Conservation (phyloP, 495 filamentous ascomycete genomes). For the Durotheca rogersii region DNA sequence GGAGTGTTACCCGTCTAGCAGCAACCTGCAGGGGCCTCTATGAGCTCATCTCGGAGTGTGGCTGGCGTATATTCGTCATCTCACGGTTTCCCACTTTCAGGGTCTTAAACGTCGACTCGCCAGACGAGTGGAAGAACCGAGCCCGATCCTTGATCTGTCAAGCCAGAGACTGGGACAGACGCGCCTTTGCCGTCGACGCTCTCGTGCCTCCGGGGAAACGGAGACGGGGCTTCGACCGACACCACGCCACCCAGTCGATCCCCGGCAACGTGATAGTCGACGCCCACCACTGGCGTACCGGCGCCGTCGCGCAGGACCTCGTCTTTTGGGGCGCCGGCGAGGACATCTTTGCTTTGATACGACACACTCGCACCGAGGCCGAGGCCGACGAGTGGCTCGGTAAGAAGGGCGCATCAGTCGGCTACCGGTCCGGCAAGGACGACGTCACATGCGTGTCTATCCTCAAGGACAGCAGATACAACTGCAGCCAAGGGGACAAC, state of each 20-base stretch:
- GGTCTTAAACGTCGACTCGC: conserved; percentile 18
- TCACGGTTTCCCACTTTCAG: conserved; percentile 39
- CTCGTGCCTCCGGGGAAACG: conserved; percentile 12
- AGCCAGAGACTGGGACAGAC: conserved; percentile 46
- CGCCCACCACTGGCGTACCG: conserved; percentile 32
- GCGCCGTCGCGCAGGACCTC: conserved; percentile 39
- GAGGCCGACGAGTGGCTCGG: conserved; percentile 34
- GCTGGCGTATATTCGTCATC: conserved; percentile 48
- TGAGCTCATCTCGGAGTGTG: conserved; percentile 33
- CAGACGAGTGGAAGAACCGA: conserved; percentile 36
- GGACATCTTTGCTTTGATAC: conserved; percentile 40
- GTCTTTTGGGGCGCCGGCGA: conserved; percentile 50
- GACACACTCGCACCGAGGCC: conserved; percentile 23
- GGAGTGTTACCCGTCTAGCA: conserved; percentile 38
- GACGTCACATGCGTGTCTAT: conserved; percentile 44
- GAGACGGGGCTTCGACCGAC: background rate
- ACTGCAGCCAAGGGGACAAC: conserved; percentile 16
- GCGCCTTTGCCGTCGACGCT: conserved; percentile 37
- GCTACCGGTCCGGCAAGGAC: conserved; percentile 39
- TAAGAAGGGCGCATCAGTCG: conserved; percentile 28
- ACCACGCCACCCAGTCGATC: conserved; percentile 16
- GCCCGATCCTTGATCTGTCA: conserved; percentile 45
- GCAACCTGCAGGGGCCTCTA: conserved; percentile 34
- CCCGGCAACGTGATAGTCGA: conserved; percentile 45
- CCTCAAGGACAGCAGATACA: conserved; percentile 23